Conservation (phyloP, 306 rosid genomes). For the Leucaena leucocephala region DNA sequence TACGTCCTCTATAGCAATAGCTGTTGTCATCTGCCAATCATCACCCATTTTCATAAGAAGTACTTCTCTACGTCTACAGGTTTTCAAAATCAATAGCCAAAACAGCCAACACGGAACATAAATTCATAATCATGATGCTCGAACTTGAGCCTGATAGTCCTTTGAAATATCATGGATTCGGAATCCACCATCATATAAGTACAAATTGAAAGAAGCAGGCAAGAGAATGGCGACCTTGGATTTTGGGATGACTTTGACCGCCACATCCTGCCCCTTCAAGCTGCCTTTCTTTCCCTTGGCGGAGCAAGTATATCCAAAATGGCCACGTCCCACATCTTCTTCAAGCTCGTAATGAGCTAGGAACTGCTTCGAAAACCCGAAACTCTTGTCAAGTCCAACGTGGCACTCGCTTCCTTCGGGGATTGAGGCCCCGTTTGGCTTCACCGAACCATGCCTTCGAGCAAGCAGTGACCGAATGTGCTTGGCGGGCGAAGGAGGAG, state of each 20-base stretch:
- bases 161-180: neutral
- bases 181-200: neutral
- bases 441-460: constrained; percentile 59
- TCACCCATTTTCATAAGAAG: constrained; percentile 22
- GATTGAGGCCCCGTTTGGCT: constrained; percentile 64
- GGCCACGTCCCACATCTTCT: constrained; percentile 75
- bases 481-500: constrained; percentile 74
- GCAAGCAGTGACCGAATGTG: constrained; percentile 67
- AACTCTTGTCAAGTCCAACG: constrained; percentile 52
- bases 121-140: neutral
- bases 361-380: constrained; percentile 54
- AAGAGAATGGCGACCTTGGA: constrained; percentile 49
- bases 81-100: constrained; percentile 21
- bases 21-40: constrained; percentile 63
- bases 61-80: neutral
- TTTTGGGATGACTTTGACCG: constrained; percentile 71
- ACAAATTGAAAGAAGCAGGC: neutral
- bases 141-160: constrained; percentile 4
- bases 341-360: constrained; percentile 51
- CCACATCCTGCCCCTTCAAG: constrained; percentile 65
- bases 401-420: constrained; percentile 68
- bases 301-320: constrained; percentile 69
- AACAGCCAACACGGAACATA: neutral
- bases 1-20: constrained; percentile 62
- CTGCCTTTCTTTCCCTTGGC: constrained; percentile 62